A percentile compares a stretch with the other conserved stretches of the same genome.
These are phyloP conservation scores for Leptosphaerulina australis DNA, from an alignment of 2,329 filamentous ascomycete genomes.

Conservation along the genomic window DNA sequence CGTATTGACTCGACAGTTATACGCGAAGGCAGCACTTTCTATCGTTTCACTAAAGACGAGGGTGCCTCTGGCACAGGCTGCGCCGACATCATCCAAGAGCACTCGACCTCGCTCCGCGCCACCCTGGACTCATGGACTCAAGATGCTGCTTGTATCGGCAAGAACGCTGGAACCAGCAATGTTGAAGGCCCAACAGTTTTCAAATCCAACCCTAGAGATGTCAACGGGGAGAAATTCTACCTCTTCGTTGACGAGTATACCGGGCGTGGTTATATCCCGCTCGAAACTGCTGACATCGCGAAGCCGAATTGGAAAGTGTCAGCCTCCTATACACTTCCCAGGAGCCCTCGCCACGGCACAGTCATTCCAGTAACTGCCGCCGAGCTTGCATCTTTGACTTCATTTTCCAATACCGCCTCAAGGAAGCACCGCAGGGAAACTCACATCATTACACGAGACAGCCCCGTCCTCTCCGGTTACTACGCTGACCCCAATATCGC, in stretches of 20 bases:
- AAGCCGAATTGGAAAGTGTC: conserved; percentile 59
- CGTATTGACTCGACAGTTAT: conserved; percentile 62
- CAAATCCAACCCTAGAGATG: conserved; percentile 57
- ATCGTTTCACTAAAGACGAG: conserved; percentile 64
- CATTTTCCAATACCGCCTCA: not conserved
- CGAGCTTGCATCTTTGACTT: conserved; percentile 49
- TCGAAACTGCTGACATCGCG: conserved; percentile 58
- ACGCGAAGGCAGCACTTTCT: conserved; percentile 51
- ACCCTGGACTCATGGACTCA: conserved; percentile 53
- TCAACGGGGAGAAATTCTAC: conserved; percentile 61
- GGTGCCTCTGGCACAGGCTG: conserved; percentile 58
- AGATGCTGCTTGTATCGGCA: conserved; percentile 58
- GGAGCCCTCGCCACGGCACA: conserved; percentile 60
- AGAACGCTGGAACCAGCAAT: conserved; percentile 55
- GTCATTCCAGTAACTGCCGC: conserved; percentile 59
- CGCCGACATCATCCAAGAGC: conserved; percentile 61
- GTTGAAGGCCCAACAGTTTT: conserved; percentile 62
- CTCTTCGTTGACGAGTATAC: conserved; percentile 63
- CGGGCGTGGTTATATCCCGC: conserved; percentile 59
- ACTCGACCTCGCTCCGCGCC: conserved; percentile 52
- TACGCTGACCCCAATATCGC: conserved; percentile 40
- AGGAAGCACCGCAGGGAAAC: not conserved
- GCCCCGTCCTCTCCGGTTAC: conserved; percentile 31
- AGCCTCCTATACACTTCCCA: conserved; percentile 54
- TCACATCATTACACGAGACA: conserved; percentile 11